Conservation (phyloP, 1,139 yeast genomes). For the Saccharomyces hybrid region DNA sequence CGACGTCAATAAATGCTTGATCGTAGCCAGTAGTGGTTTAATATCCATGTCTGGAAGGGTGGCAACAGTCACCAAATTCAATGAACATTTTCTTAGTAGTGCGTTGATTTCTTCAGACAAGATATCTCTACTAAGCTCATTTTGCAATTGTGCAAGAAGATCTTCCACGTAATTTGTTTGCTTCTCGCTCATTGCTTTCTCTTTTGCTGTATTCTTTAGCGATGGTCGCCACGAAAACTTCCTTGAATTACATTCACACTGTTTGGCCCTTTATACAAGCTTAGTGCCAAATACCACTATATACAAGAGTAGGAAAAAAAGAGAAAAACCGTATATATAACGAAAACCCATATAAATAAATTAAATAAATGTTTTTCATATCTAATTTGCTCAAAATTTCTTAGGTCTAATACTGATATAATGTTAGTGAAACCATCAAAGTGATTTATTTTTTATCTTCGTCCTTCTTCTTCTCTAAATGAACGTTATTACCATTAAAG, state of each 20-base stretch:
- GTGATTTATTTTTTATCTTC: constrained; percentile 4
- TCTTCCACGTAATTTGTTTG: constrained; percentile 2
- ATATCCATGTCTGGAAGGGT: constrained; percentile 10
- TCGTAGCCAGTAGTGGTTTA: constrained; percentile 12
- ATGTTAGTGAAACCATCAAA: neutral
- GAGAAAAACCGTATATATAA: neutral
- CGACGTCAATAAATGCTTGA: constrained; percentile 13
- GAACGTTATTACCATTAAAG: constrained; percentile 43
- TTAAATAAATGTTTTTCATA: neutral
- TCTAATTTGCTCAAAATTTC: neutral
- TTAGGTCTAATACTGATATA: neutral
- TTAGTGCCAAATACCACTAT: neutral
- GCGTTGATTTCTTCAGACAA: constrained; percentile 10
- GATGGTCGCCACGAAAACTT: neutral
- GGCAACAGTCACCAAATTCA: constrained; percentile 16
- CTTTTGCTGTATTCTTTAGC: neutral
- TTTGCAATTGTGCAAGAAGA: constrained; percentile 8
- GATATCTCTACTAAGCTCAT: constrained; percentile 6
- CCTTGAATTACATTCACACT: neutral
- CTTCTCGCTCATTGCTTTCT: neutral
- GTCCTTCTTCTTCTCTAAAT: constrained; percentile 37
- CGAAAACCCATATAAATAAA: neutral
- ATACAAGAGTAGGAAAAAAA: neutral
- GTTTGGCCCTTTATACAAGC: neutral
- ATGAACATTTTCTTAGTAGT: constrained; percentile 15